Base-by-base conservation (phyloP, 805 yeast genomes). In the Spathaspora boniae region DNA sequence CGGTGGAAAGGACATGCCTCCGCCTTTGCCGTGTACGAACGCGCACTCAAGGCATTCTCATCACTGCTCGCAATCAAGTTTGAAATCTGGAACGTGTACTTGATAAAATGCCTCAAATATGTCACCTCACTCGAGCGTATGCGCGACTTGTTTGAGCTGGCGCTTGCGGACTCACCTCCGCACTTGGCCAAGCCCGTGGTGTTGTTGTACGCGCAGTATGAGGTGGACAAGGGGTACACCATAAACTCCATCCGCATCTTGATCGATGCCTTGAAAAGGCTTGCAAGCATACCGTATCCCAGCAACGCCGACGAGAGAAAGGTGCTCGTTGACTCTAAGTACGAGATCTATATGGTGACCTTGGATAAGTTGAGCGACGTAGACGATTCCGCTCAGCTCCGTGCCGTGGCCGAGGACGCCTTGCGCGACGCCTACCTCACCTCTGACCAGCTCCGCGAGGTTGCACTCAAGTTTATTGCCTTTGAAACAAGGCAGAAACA, bases 111-210 rank as follows among this genome's bases (percentile, higher is more conserved):
- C 33, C 34, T 15, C 29, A 30, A 3, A 27, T 4, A 9, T 11
- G 11, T 27, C 12, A 32, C 23, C 12, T 34, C 26, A 17, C 25
- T 34, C 1, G 64, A 60, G 27, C 41, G 64, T 21, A 58, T 84
- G 5, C 62, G 95, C 24, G 95, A 85, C 38, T 49, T 83, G 11
- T 88, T 85, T 59, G 95, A 86, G 31, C 76, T 78, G 29, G 62
- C 50, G 8, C 30, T 44, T 20, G 42, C 31, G 17, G 33, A 28
- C 26, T 41, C 23, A 1, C 82, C 85, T 0, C 53, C 50, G 2
- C 37, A 68, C 16, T 48, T 68, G n/a, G 63, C 72, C 30, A 72
- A 72, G 38, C 54, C 76, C 0, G 59, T 86, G 0, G 72, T 65
- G 43, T 37, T 78, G 2, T 47, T 75, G 24, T 86, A 82, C 51